Evolutionary conservation across 306 rosid genomes (phyloP).

Genomic region (Cucurbita maxima): DNA sequence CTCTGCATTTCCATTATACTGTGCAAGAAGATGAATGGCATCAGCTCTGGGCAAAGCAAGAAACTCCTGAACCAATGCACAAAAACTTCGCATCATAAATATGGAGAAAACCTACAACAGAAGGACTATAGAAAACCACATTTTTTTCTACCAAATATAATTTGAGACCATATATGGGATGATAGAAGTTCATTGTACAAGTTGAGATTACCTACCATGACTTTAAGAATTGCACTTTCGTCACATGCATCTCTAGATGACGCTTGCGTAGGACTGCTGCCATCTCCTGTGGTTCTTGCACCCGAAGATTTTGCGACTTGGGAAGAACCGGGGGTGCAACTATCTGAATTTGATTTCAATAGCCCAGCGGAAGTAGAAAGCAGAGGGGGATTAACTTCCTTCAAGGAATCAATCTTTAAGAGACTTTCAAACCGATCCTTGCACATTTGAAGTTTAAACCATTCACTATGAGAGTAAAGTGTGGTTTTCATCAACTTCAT

Average conservation of each 20-base stretch:
- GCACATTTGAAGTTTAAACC: slow-evolving; percentile 98
- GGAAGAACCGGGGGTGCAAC: slow-evolving; percentile 74
- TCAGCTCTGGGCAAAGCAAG: slow-evolving; percentile 95
- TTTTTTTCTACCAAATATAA: background rate
- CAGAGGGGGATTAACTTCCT: slow-evolving; percentile 47
- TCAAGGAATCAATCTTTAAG: slow-evolving; percentile 70
- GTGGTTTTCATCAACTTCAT: slow-evolving; percentile 83
- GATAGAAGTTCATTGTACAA: background rate
- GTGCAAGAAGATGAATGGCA: slow-evolving; percentile 91
- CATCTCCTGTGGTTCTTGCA: slow-evolving; percentile 66
- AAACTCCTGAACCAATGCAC: slow-evolving; percentile 59
- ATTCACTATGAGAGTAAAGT: slow-evolving; percentile 72
- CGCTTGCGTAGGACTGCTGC: slow-evolving; percentile 70
- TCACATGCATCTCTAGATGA: slow-evolving; percentile 68
- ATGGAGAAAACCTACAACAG: background rate
- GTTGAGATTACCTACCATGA: slow-evolving; percentile 43
- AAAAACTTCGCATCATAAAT: background rate
- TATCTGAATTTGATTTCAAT: slow-evolving; percentile 56
- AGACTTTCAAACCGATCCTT: slow-evolving; percentile 85
- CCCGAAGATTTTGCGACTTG: slow-evolving; percentile 62
- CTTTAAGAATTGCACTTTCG: slow-evolving; percentile 86
- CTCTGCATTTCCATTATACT: slow-evolving; percentile 92
- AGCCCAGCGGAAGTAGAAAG: slow-evolving; percentile 31
- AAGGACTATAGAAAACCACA: background rate
- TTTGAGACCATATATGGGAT: background rate